Evolutionary conservation across 2,329 filamentous ascomycete species (phyloP).

Genomic region (Fusarium incarnatum): DNA sequence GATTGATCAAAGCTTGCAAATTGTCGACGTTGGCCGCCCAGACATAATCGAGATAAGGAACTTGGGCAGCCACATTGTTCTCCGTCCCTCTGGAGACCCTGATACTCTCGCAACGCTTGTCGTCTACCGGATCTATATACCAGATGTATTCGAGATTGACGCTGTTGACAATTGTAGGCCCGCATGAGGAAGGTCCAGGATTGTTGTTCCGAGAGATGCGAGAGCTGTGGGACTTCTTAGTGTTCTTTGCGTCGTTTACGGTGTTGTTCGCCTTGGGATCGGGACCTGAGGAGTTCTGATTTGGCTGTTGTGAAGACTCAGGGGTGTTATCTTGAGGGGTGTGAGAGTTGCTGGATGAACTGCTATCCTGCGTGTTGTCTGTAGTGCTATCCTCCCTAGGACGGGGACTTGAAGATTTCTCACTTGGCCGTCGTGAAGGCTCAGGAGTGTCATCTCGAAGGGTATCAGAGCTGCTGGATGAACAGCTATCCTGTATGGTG

Average conservation of each 20-base stretch:
- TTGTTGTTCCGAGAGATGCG: not conserved
- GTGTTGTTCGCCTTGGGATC: no score
- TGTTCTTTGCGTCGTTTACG: no score
- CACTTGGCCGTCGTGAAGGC: no score
- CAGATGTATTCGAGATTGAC: not conserved
- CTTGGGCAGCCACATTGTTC: not conserved
- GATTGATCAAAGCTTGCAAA: not conserved
- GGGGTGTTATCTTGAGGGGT: not conserved
- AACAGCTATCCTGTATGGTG: no score
- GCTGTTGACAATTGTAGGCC: not conserved
- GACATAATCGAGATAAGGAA: not conserved
- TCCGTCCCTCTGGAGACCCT: not conserved
- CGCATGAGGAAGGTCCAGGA: not conserved
- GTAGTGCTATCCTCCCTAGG: no score
- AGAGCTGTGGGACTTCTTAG: no score
- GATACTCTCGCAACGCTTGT: not conserved
- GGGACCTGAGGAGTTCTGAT: no score
- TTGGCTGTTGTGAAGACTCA: no score
- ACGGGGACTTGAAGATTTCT: no score
- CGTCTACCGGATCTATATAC: not conserved
- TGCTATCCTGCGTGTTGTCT: not conserved
- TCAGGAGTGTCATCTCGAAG: not conserved
- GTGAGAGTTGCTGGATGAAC: not conserved
- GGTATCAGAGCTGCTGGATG: not conserved
- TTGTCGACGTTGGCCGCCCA: not conserved